Evolutionary conservation across 345 rosid species (phyloP).

Genomic region (Brassica cretica): DNA sequence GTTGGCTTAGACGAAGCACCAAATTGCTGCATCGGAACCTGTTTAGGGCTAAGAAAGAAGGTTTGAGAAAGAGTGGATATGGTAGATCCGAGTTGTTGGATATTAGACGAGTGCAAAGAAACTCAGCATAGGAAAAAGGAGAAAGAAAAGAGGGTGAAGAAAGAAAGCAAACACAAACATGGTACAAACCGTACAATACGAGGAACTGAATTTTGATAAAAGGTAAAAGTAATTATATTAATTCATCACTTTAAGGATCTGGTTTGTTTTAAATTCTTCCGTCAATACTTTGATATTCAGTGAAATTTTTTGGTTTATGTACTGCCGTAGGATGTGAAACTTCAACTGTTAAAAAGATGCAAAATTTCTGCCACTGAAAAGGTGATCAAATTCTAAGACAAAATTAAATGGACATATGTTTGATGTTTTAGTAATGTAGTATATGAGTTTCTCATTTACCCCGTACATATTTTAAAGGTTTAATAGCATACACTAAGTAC

Average conservation of each 20-base stretch:
- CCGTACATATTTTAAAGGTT: not conserved
- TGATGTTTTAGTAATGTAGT: too few relatives aligned
- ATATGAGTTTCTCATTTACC: too few relatives aligned
- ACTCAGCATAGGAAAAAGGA: not conserved
- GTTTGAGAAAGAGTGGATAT: not conserved
- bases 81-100: not conserved
- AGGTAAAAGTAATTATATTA: not conserved
- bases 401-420: too few relatives aligned
- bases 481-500: not conserved
- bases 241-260: not conserved
- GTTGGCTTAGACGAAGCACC: not conserved
- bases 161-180: not conserved
- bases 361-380: too few relatives aligned
- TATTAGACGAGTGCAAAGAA: not conserved
- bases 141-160: not conserved
- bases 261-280: not conserved
- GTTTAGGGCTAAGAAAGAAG: not conserved
- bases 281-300: not conserved
- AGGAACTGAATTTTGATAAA: not conserved
- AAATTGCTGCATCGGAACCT: not conserved
- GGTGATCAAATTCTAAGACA: too few relatives aligned
- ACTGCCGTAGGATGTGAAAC: not conserved
- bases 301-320: not conserved
- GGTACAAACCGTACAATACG: not conserved
- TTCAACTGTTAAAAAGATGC: too few relatives aligned